A percentile compares a stretch with the other conserved stretches of the same genome.
Conservation (phyloP, 768 basidiomycete species). For the Coprinellus micaceus region DNA sequence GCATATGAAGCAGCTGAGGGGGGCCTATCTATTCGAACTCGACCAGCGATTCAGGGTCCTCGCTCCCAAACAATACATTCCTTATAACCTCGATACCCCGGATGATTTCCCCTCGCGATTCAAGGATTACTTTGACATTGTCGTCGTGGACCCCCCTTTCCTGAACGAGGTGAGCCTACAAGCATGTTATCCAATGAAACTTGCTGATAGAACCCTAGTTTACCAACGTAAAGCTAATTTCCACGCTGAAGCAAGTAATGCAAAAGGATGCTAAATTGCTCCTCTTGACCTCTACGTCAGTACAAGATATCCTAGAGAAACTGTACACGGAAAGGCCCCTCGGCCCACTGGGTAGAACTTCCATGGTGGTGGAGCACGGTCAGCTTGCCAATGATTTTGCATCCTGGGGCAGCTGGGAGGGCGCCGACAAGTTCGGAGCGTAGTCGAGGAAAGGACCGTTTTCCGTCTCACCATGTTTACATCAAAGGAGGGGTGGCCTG, state of each 20-base stretch:
- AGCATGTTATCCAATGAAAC: not conserved
- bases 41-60: constrained; percentile 41
- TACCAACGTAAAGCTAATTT: constrained; percentile 36
- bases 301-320: constrained; percentile 29
- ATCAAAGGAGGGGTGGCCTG: no score
- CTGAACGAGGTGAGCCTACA: constrained; percentile 37
- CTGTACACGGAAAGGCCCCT: constrained; percentile 35
- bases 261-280: constrained; percentile 36
- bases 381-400: constrained; percentile 41
- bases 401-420: constrained; percentile 43
- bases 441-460: no score
- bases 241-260: constrained; percentile 38
- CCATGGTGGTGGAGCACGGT: constrained; percentile 33
- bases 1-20: constrained; percentile 29
- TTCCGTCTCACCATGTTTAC: no score
- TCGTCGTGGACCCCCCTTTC: constrained; percentile 43
- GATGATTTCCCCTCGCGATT: constrained; percentile 33
- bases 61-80: constrained; percentile 35
- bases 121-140: constrained; percentile 33
- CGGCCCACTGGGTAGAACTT: constrained; percentile 34
- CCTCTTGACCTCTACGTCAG: constrained; percentile 37
- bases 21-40: constrained; percentile 37
- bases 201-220: constrained; percentile 20
- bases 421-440: constrained; percentile 31
- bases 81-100: constrained; percentile 43